Conservation (phyloP, 257 asterid species). For the Solanum chmielewskii region DNA sequence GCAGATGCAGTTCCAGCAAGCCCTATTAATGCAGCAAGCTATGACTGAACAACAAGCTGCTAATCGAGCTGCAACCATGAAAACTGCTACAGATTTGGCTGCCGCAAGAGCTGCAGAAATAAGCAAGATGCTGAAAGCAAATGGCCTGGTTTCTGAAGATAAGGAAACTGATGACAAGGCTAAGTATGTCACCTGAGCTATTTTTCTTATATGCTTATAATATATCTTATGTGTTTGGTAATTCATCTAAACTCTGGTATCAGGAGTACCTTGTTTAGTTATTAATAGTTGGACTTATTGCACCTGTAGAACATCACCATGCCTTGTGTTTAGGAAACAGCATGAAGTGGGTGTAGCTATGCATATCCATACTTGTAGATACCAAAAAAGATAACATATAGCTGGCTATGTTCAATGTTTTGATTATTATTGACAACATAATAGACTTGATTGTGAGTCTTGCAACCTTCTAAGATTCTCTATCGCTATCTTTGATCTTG, state of each 20-base stretch:
- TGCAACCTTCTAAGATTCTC: not conserved
- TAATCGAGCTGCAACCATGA: conserved; percentile 91
- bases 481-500: not conserved
- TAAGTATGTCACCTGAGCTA: conserved; percentile 31
- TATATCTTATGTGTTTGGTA: not conserved
- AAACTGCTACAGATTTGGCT: conserved; percentile 91
- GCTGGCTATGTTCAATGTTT: not conserved
- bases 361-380: not conserved
- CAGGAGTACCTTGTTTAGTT: not conserved
- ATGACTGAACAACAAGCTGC: conserved; percentile 90
- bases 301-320: not conserved
- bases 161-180: conserved; percentile 48
- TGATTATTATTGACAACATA: not conserved
- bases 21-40: conserved; percentile 88
- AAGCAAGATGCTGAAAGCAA: conserved; percentile 74
- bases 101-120: conserved; percentile 99
- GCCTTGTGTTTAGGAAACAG: not conserved
- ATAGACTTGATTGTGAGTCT: not conserved
- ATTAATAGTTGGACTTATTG: not conserved
- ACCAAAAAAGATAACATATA: not conserved
- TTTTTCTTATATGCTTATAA: not conserved
- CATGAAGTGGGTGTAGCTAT: not conserved
- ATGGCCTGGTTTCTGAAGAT: conserved; percentile 53
- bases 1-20: conserved; percentile 99
- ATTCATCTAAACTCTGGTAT: not conserved